phyloP scores from a whole-genome alignment of 805 yeast species.

The Wickerhamomyces kurtzmanii region DNA sequence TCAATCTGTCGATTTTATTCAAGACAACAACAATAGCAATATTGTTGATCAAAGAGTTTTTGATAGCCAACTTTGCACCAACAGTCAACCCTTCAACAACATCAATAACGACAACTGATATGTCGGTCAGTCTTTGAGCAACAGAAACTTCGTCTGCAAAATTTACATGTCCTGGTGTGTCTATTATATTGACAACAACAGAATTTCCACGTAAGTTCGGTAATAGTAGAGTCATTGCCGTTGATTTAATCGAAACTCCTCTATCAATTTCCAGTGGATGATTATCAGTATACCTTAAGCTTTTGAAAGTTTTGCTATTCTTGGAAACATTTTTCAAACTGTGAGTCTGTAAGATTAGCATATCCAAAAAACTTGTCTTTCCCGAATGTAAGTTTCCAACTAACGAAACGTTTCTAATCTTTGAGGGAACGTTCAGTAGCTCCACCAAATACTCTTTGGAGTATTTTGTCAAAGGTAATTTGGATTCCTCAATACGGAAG shows the following conservation, averaged over 20 bases:
- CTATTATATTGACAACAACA: conserved; percentile 52
- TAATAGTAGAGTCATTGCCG: conserved; percentile 53
- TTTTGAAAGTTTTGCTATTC: conserved; percentile 57
- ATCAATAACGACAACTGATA: conserved; percentile 67
- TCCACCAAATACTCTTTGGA: conserved; percentile 53
- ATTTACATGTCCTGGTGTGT: conserved; percentile 88
- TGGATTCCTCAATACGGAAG: conserved; percentile 38
- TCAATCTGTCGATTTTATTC: conserved; percentile 80
- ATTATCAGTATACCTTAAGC: conserved; percentile 66
- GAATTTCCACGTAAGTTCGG: conserved; percentile 46
- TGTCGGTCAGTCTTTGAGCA: conserved; percentile 52
- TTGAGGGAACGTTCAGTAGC: conserved; percentile 43
- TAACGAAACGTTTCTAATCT: conserved; percentile 64
- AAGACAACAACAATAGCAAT: conserved; percentile 51
- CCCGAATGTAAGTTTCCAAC: conserved; percentile 84
- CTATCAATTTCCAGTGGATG: conserved; percentile 60
- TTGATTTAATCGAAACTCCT: conserved; percentile 55
- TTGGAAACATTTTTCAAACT: conserved; percentile 30
- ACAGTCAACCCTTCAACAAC: conserved; percentile 72
- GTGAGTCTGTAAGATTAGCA: conserved; percentile 61
- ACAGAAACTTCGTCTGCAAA: conserved; percentile 68
- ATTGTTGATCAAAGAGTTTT: conserved; percentile 38
- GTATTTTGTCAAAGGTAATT: conserved; percentile 50
- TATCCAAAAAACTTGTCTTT: conserved; percentile 70
- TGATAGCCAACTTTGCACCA: conserved; percentile 41